Base-by-base conservation (phyloP, 768 basidiomycete species). In the Mycena olivaceomarginata region DNA sequence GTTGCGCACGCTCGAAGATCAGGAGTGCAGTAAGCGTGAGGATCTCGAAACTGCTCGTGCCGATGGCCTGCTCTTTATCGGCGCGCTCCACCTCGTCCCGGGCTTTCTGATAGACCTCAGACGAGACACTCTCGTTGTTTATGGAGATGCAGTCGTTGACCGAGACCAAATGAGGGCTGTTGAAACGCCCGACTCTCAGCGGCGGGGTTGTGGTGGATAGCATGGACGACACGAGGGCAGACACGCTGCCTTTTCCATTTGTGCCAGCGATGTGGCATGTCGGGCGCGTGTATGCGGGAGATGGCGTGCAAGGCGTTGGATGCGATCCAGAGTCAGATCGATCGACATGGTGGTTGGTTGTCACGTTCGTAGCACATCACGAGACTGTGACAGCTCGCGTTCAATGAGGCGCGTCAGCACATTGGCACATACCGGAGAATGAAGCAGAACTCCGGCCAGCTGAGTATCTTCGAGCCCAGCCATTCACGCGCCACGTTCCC, bases 161-260 rank as follows among this genome's bases (percentile, higher is more conserved):
- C 11, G 92, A 89, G 70, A 98, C 85, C 22, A 99, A 93, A 84
- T 99, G 98, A 0, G 98, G 98, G 77, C 93, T 96, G 84, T 98
- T 99, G 90, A 96, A 99, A 46, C 95, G 90, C 9, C 97, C 98
- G 13, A 95, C 89, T 25, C 87, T 87, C 68, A 95, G 87, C 1
- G 88, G 84, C n/a, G 93, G 87, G 0, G 88, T 85, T 8, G 93
- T 89, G 7, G 89, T 85, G 6, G 83, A 82, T 10, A 99, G 86
- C 80, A 96, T 94, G 57, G 96, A 96, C 0, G 96, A 92, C 13
- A 98, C 84, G 46, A 97, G 88, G 7, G 94, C 94, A 1, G 97
- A 93, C 15, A 98, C 96, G 80, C 96, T 98, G 46, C 98, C 98
- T 85, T 99, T 99, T 11, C 98, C 98, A 85, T 99, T 99, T 0